Base-by-base conservation (phyloP, 345 rosid species). In the Carallia pectinifolia region DNA sequence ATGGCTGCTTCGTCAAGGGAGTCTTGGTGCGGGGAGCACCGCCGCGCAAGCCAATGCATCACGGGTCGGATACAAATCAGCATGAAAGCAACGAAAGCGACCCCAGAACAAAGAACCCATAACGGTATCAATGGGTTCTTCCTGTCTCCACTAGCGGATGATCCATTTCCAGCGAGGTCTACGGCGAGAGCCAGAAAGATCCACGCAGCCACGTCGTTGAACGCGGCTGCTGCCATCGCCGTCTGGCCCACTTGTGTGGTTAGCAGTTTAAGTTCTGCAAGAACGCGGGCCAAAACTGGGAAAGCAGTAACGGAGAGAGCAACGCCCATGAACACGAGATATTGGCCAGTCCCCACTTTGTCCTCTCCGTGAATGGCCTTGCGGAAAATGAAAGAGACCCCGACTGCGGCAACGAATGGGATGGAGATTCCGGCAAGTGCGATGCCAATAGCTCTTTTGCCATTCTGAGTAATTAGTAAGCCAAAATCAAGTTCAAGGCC, bases 221-320 rank as follows among this genome's bases (percentile, higher is more conserved):
- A 83, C 30, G 97, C 93, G 17, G 97, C 98, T 0, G 97, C 91
- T 4, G 97, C 86, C 96, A 93, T 93, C 47, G 97, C 98, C 0
- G 86, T 83, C 75, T 87, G 85, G 2, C 97, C 96, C 2, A 90
- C 62, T 39, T 39, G 76, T 9, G 96, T 88, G 2, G 93, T 92
- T 16, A 92, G 72, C 40, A 90, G 85, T 71, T 77, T 92, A 65
- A 92, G 92, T 76, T 92, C 97, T 0, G 97, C 97, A n/a, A 90
- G 74, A 19, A 92, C 86, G 36, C 96, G 90, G 23, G 97, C 92
- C 8, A 90, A 85, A 4, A 92, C 97, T 0, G 97, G 97, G 74
- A 92, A 92, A n/a, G 97, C 97, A 5, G 97, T 92, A 78, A 92
- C 86, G 29, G 97, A 92, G 69, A 92, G 89, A 19, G 96, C 84